Conservation (phyloP, 148 eudicot genomes). For the Limonium bicolor region DNA sequence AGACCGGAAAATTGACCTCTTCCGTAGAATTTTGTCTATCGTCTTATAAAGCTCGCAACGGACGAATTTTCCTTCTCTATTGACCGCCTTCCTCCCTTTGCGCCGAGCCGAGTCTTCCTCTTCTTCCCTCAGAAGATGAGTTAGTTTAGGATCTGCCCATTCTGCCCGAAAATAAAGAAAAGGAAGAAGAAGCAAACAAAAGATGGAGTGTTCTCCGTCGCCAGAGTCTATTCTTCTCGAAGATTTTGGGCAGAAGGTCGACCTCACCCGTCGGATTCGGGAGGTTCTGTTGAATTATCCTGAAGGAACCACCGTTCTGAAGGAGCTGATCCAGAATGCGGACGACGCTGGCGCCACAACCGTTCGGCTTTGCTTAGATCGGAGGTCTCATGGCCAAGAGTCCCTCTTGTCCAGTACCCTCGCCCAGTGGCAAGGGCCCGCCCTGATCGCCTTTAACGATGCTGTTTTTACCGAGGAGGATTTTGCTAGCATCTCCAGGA, state of each 20-base stretch:
- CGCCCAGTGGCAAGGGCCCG: conserved; percentile 87
- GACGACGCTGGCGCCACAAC: conserved; percentile 93
- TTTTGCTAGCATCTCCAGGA: conserved; percentile 85
- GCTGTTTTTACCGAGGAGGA: conserved; percentile 86
- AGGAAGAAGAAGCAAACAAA: too few species aligned
- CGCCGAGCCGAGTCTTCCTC: too few species aligned
- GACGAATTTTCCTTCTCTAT: too few species aligned
- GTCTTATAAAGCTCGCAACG: too few species aligned
- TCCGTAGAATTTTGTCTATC: too few species aligned
- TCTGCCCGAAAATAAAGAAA: too few species aligned
- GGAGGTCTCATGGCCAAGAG: conserved; percentile 36
- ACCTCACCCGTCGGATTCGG: conserved; percentile 79
- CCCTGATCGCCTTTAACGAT: conserved; percentile 70
- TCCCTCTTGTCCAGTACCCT: conserved; percentile 41
- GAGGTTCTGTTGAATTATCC: conserved; percentile 85
- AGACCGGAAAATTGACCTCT: too few species aligned
- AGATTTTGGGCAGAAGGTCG: conserved; percentile 97
- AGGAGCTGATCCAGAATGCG: conserved; percentile 92
- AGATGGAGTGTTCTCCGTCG: conserved; percentile 12
- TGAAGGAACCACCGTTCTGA: conserved; percentile 84
- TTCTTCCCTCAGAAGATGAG: too few species aligned
- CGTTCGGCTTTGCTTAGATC: conserved; percentile 74
- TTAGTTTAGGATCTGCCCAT: too few species aligned
- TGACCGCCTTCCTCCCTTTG: too few species aligned
- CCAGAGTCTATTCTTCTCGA: conserved; percentile 32